Evolutionary conservation across 2,329 filamentous ascomycete species (phyloP), one percentile per base, ranked within the genome.

Genomic region (Penicillium sp.): DNA sequence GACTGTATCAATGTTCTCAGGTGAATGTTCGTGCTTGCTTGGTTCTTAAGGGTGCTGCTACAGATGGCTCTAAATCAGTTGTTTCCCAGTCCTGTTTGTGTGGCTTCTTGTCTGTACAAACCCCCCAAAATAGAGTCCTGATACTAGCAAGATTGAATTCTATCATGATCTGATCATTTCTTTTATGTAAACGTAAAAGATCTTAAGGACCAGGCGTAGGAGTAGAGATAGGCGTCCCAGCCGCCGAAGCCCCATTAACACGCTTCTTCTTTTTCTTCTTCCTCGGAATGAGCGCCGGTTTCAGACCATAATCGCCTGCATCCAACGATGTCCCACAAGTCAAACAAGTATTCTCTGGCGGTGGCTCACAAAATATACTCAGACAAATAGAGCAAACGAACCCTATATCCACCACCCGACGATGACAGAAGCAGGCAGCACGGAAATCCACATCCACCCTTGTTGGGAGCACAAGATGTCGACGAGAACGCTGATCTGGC

Each of bases 351-450:
- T 85, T 86, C 51, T 85, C 84, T 59, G 81, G 78, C 1, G 84
- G 78, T 27, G 84, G 82, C 45, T 84, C 80, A 77, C 92, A 96
- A 73, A 96, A 96, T 67, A 96, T 99, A 74, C 91, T 96, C 45
- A 99, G 80, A 71, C 95, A 99, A 65, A 99, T 92, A 59, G 91
- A 96, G 79, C 95, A 99, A 37, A 99, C 93, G 72, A 91, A 99
- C 9, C 93, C 95, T 1, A 93, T 86, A 75, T 97, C 91, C 44
- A 99, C 89, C 21, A 98, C 91, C 35, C 86, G 86, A 50, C 93
- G 84, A 76, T 99, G 95, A 73, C 95, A 99, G 78, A 99, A 99
- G 73, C 95, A 99, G 3, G 95, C 95, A n/a, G 96, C 93, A 44
- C 95, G 86, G 73, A 99, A 99, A 76, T 99, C 96, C 44, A 99